These are phyloP conservation scores for Tolypocladium capitatum DNA, from an alignment of 2,329 filamentous ascomycete species.

Conservation along the genomic window DNA sequence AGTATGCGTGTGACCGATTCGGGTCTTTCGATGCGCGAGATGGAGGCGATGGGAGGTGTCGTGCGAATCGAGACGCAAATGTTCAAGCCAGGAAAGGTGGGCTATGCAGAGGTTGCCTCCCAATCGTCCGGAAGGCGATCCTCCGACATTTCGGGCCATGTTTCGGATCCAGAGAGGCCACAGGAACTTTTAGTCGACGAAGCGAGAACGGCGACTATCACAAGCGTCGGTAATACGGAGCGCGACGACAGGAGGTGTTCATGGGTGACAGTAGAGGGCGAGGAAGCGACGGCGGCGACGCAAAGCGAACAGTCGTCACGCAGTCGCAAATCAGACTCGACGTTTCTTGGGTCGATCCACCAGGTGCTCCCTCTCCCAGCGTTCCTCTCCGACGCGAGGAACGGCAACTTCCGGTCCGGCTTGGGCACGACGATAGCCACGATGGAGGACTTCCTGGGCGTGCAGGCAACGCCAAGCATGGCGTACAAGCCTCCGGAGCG, in stretches of 20 bases:
- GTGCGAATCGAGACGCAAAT: slow-evolving; percentile 6
- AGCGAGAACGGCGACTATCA: slow-evolving; percentile 8
- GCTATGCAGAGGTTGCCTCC: slow-evolving; percentile 13
- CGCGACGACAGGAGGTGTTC: slow-evolving; percentile 17
- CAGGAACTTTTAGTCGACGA: slow-evolving; percentile 11
- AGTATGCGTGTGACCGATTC: slow-evolving; percentile 15
- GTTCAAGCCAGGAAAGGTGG: slow-evolving; percentile 8
- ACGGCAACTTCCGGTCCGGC: slow-evolving; percentile 13
- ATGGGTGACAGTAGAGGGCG: slow-evolving; percentile 22
- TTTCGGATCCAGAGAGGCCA: slow-evolving; percentile 12
- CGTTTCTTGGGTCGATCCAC: slow-evolving; percentile 16
- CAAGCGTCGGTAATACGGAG: slow-evolving; percentile 8
- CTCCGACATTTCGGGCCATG: slow-evolving; percentile 14
- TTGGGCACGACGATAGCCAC: slow-evolving; percentile 16
- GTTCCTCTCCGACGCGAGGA: slow-evolving; percentile 12
- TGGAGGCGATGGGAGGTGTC: slow-evolving; percentile 6
- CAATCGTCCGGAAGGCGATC: slow-evolving; percentile 10
- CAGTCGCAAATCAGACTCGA: slow-evolving; percentile 13
- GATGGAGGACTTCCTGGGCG: slow-evolving; percentile 12
- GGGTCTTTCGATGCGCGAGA: slow-evolving; percentile 10
- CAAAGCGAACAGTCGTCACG: slow-evolving; percentile 12
- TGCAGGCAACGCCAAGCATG: slow-evolving; percentile 6
- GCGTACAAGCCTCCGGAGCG: slow-evolving; percentile 4
- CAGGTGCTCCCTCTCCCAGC: slow-evolving; percentile 17
- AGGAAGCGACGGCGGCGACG: slow-evolving; percentile 8